Base-by-base conservation (phyloP, 805 yeast species). In the Grigorovia jiainica region DNA sequence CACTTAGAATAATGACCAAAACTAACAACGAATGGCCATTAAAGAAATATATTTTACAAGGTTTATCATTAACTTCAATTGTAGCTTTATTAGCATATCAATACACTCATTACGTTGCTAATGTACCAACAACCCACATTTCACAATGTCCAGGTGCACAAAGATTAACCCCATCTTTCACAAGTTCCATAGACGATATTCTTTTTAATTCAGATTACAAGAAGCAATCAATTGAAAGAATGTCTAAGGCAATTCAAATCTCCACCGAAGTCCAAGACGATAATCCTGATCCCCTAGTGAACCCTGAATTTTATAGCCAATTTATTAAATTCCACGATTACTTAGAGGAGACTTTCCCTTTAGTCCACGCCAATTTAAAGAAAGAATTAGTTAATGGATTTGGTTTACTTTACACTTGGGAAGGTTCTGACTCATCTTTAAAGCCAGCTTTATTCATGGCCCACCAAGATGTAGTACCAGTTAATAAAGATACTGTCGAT, bases 401-500 rank as follows among this genome's bases (percentile, higher is more conserved):
- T 43, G 90, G 87, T 4, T 61, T 85, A 41, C 66, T 86, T 4
- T 71, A 68, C 54, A 78, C 84, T 18, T 76, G 82, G 74, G 58
- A 71, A 45, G 95, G 95, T 10, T 55, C 73, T 3, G 56, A 73
- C 34, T 24, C 52, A 5, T 46, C 57, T 2, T 61, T 79, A 48
- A 78, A 81, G 56, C 95, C 95, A 10, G 50, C 79, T 15, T 49
- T 86, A 60, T 64, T 84, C 36, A 73, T 82, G 59, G 90, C 92
- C 4, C 95, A 86, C 58, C 86, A 79, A 56, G 95, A 86, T 55
- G 86, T 81, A 1, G 95, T 86, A n/a, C 95, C 95, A 0, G 81
- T 83, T 5, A 82, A 77, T 52, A 55, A 58, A 15, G 74, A 69
- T 19, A 75, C 87, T 0, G 60, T 67, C 34, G 65, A 61, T 21